Evolutionary conservation across 768 basidiomycete genomes (phyloP).

Genomic region (Mycena olivaceomarginata): DNA sequence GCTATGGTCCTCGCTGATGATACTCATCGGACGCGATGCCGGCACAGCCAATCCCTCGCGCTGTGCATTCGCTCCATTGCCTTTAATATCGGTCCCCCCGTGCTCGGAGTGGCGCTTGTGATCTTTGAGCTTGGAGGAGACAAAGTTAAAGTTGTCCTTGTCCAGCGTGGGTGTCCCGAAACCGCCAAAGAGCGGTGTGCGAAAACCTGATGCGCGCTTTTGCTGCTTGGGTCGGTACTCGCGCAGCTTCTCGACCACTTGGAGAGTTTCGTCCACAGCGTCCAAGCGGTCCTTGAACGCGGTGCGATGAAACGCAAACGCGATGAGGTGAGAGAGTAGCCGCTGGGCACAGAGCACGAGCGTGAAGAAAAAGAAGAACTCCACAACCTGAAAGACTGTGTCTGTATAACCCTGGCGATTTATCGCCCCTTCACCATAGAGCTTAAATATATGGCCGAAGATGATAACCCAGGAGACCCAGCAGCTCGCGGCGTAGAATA

Average conservation of each 20-base stretch:
- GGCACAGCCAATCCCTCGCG: slow-evolving; percentile 25
- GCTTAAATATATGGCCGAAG: slow-evolving; percentile 77
- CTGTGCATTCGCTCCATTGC: slow-evolving; percentile 41
- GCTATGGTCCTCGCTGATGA: slow-evolving; percentile 35
- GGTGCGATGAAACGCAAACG: slow-evolving; percentile 85
- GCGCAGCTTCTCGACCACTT: slow-evolving; percentile 80
- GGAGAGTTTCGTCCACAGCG: slow-evolving; percentile 70
- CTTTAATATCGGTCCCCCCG: slow-evolving; percentile 44
- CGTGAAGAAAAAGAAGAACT: slow-evolving; percentile 86
- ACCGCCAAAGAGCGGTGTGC: slow-evolving; percentile 65
- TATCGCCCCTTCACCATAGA: slow-evolving; percentile 63
- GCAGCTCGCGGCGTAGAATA: slow-evolving; percentile 81
- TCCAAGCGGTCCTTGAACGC: slow-evolving; percentile 85
- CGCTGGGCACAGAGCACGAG: slow-evolving; percentile 78
- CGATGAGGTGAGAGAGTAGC: slow-evolving; percentile 84
- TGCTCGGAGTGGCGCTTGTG: slow-evolving; percentile 36
- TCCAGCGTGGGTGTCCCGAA: slow-evolving; percentile 62
- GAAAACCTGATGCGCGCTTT: slow-evolving; percentile 59
- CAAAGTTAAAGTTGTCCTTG: slow-evolving; percentile 64
- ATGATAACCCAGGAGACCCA: slow-evolving; percentile 88
- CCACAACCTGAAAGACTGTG: slow-evolving; percentile 75
- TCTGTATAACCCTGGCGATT: slow-evolving; percentile 80
- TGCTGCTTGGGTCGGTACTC: slow-evolving; percentile 73
- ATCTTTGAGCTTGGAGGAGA: slow-evolving; percentile 41
- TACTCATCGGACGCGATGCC: slow-evolving; percentile 44